Evolutionary conservation across 1,139 yeast species (phyloP).

Genomic region (Fermentozyma sake): DNA sequence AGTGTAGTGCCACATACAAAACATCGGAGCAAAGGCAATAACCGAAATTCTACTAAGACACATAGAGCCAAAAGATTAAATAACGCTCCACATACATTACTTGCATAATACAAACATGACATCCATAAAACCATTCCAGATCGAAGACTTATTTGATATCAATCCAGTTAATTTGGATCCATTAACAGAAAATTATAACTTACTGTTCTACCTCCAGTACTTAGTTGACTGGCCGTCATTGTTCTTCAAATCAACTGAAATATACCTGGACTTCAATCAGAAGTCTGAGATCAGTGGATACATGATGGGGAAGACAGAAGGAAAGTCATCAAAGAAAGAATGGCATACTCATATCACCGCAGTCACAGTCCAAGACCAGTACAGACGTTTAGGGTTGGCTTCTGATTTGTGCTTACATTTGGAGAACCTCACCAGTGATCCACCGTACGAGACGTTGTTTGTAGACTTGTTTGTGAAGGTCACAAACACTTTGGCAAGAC

Average conservation of each 20-base stretch:
- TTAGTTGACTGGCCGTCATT: slow-evolving; percentile 83
- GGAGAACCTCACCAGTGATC: slow-evolving; percentile 61
- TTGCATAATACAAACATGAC: slow-evolving; percentile 70
- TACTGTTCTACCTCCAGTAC: slow-evolving; percentile 81
- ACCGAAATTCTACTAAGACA: no score
- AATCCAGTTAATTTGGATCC: slow-evolving; percentile 82
- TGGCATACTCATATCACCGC: slow-evolving; percentile 99
- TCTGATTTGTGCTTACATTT: slow-evolving; percentile 69
- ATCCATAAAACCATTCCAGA: slow-evolving; percentile 77
- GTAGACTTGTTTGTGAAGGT: slow-evolving; percentile 90
- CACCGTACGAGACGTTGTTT: slow-evolving; percentile 73
- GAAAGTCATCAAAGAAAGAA: slow-evolving; percentile 55
- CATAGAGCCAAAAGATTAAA: no score
- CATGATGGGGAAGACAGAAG: slow-evolving; percentile 98
- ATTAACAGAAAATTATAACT: slow-evolving; percentile 83
- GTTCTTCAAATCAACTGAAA: slow-evolving; percentile 62
- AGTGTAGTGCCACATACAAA: no score
- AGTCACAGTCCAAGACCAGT: slow-evolving; percentile 80
- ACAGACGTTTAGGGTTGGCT: slow-evolving; percentile 83
- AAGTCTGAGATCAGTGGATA: slow-evolving; percentile 53
- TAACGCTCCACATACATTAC: background rate
- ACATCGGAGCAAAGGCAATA: no score
- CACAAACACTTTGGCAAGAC: slow-evolving; percentile 74
- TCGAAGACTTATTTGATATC: slow-evolving; percentile 71
- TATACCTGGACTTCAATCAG: slow-evolving; percentile 14